phyloP scores from a whole-genome alignment of 768 basidiomycete genomes.

The Clitopilus passeckerianus region DNA sequence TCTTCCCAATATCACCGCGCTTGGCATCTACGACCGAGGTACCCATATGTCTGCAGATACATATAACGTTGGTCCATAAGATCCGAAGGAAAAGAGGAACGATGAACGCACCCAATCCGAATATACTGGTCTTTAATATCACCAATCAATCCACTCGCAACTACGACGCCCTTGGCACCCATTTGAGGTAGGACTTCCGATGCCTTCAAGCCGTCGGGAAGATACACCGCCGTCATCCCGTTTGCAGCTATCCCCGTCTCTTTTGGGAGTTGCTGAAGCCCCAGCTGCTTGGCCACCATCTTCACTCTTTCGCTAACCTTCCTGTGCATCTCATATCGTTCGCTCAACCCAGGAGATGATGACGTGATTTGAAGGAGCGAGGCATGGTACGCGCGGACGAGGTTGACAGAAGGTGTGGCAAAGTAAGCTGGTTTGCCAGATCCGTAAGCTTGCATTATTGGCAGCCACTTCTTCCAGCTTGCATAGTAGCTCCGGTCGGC shows the following conservation, averaged over 20 bases:
- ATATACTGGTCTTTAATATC: conserved; percentile 80
- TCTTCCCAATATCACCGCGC: conserved; percentile 66
- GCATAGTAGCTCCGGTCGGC: conserved; percentile 73
- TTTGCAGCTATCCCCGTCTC: conserved; percentile 61
- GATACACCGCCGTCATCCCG: conserved; percentile 87
- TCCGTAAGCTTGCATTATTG: conserved; percentile 86
- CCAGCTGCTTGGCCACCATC: conserved; percentile 53
- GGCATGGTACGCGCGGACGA: conserved; percentile 81
- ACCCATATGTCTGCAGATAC: conserved; percentile 73
- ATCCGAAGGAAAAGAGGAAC: conserved; percentile 1
- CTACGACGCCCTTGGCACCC: conserved; percentile 59
- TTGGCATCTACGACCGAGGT: conserved; percentile 57
- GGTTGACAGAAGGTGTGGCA: conserved; percentile 83
- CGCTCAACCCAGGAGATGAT: conserved; percentile 53
- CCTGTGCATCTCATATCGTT: conserved; percentile 67
- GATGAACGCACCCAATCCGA: conserved; percentile 56
- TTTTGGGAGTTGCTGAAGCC: conserved; percentile 61
- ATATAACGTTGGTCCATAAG: background rate
- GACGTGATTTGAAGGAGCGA: conserved; percentile 66
- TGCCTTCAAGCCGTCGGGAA: conserved; percentile 66
- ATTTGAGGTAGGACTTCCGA: conserved; percentile 68
- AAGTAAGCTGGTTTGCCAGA: conserved; percentile 74
- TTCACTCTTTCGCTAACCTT: conserved; percentile 62
- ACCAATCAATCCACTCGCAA: conserved; percentile 80
- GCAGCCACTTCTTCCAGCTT: conserved; percentile 86